Evolutionary conservation across 257 asterid species (phyloP), one percentile per base, ranked within the genome.

Genomic region (Petunia axillaris): DNA sequence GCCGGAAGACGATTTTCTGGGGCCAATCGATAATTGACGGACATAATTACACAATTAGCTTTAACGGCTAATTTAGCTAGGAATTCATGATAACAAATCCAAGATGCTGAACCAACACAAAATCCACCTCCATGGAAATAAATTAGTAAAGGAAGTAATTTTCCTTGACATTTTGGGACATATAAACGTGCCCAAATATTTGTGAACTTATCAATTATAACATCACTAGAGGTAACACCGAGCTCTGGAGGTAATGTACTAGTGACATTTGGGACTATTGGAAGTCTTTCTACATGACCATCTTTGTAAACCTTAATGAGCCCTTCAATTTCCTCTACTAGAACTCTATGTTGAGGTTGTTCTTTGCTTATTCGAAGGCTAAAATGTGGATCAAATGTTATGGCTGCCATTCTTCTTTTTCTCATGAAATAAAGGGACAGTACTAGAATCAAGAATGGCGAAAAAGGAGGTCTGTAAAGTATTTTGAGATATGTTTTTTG

Each of bases 121-220:
- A 94, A 93, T 54, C 97, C 98, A 77, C 98, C 98, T 1, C 98
- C 98, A 79, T 92, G 98, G 68, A 92, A 95, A 86, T 93, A 95
- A 6, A 92, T 80, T 0, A 95, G 64, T 46, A 95, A 46, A n/a
- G 97, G 95, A 36, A 87, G 25, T 6, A 48, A 48, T 71, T 48
- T 86, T 6, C 81, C 82, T 0, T 50, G 82, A 53, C 81, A 53
- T 80, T 76, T 87, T 25, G 98, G 99, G 82, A 87, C 77, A 43
- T 93, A 95, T 59, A 83, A 67, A 82, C 99, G 97, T 41, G 92
- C 95, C 97, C 97, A 92, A 63, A 90, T 43, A 77, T 91, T 88
- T 70, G 97, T 74, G 82, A 54, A 86, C 70, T 77, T 86, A 84
- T 95, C 98, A 25, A 93, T 86, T 81, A 82, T 74, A 8, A 87